Conservation (phyloP, 2,329 filamentous ascomycete species). For the Sarocladium strictum region DNA sequence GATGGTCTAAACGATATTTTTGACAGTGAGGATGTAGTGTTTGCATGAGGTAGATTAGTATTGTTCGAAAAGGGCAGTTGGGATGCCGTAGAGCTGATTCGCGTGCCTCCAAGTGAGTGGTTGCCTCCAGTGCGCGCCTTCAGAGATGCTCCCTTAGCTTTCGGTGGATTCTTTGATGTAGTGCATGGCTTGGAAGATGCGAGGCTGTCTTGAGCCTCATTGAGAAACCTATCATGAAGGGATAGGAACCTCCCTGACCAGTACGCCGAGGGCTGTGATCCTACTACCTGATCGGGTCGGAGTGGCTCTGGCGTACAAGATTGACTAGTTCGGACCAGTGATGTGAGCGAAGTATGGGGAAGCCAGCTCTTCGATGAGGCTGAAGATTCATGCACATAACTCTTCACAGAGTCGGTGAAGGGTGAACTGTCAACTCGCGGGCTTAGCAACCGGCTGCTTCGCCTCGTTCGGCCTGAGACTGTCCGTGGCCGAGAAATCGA, state of each 20-base stretch:
- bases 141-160: not conserved
- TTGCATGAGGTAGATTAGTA: slow-evolving; percentile 22
- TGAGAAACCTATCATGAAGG: slow-evolving; percentile 41
- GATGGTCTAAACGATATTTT: not conserved
- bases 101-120: no score
- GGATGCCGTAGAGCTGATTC: not conserved
- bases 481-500: slow-evolving; percentile 33
- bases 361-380: not conserved
- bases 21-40: slow-evolving; percentile 24
- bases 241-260: slow-evolving; percentile 58
- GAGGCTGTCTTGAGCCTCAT: slow-evolving; percentile 15
- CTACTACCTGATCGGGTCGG: slow-evolving; percentile 12
- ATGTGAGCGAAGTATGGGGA: not conserved
- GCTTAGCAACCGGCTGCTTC: slow-evolving; percentile 5
- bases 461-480: slow-evolving; percentile 16
- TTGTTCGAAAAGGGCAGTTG: not conserved
- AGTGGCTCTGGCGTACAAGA: slow-evolving; percentile 12
- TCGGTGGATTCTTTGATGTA: no score
- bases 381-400: not conserved
- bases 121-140: not conserved
- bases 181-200: not conserved
- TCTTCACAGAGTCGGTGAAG: slow-evolving; percentile 10
- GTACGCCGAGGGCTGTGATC: slow-evolving; percentile 43
- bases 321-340: slow-evolving; percentile 6
- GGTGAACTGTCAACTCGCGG: slow-evolving; percentile 10